Percentiles rank a stretch among this genome's conserved stretches.
Evolutionary conservation across 1,139 yeast genomes (phyloP).

Genomic region (Taiozyma onychis): DNA sequence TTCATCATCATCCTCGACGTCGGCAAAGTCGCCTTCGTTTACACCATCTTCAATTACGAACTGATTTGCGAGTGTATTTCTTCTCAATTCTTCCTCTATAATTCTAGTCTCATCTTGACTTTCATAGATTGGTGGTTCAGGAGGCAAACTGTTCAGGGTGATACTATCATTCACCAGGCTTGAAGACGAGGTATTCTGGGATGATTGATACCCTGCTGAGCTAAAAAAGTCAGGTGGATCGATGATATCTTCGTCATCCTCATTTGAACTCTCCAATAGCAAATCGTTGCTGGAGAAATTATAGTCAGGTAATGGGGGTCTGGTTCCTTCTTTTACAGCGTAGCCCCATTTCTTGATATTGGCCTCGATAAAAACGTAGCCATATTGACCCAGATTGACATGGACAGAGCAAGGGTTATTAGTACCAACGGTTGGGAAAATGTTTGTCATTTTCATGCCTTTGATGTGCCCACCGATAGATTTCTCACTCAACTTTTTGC

Average conservation of each 20-base stretch:
- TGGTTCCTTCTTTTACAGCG: conserved; percentile 64
- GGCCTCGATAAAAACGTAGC: conserved; percentile 93
- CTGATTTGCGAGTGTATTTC: conserved; percentile 13
- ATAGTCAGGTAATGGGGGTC: conserved; percentile 72
- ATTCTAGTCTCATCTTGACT: conserved; percentile 5
- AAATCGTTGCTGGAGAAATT: conserved; percentile 41
- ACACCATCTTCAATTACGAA: conserved; percentile 5
- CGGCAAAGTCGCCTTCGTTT: not conserved
- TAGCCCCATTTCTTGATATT: conserved; percentile 87
- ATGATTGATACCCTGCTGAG: conserved; percentile 22
- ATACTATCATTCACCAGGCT: conserved; percentile 23
- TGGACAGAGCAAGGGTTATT: conserved; percentile 68
- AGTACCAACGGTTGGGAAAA: conserved; percentile 90
- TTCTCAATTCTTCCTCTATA: not conserved
- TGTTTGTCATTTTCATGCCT: conserved; percentile 71
- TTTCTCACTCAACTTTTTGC: conserved; percentile 70
- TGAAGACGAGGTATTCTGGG: conserved; percentile 9
- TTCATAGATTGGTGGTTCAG: conserved; percentile 32
- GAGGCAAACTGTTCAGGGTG: conserved; percentile 25
- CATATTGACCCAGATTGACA: conserved; percentile 85
- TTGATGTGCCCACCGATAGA: conserved; percentile 70
- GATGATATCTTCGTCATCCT: conserved; percentile 27
- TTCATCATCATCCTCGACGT: conserved; percentile 5
- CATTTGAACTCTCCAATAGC: conserved; percentile 31
- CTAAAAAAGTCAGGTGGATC: conserved; percentile 25